These are phyloP conservation scores for Curvularia hawaiiensis DNA, from an alignment of 2,329 filamentous ascomycete genomes.

Conservation along the genomic window DNA sequence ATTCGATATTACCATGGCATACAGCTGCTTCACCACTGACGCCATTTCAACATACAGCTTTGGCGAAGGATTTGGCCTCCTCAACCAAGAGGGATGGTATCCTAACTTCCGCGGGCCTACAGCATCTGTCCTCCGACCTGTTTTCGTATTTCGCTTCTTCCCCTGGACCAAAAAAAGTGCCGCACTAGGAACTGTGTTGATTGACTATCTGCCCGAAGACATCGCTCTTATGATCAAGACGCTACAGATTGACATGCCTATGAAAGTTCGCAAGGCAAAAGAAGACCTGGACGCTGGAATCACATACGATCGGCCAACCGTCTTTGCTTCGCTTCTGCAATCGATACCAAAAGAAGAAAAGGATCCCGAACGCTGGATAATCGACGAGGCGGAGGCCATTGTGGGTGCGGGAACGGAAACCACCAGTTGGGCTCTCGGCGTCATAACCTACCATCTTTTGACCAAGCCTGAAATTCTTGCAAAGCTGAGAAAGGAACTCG, in stretches of 20 bases:
- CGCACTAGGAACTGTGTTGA: slow-evolving; percentile 21
- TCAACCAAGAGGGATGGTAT: slow-evolving; percentile 33
- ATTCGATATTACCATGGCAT: slow-evolving; percentile 35
- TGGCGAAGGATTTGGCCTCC: slow-evolving; percentile 30
- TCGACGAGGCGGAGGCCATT: slow-evolving; percentile 40
- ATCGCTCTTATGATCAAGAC: slow-evolving; percentile 27
- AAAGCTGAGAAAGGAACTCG: slow-evolving; percentile 34
- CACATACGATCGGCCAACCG: slow-evolving; percentile 30
- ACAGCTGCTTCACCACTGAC: slow-evolving; percentile 35
- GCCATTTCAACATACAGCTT: slow-evolving; percentile 34
- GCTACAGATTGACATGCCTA: slow-evolving; percentile 35
- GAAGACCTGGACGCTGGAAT: slow-evolving; percentile 31
- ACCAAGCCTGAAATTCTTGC: slow-evolving; percentile 29
- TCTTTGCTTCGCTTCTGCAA: slow-evolving; percentile 29
- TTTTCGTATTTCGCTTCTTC: slow-evolving; percentile 36
- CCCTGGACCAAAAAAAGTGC: slow-evolving; percentile 29
- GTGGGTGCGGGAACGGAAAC: slow-evolving; percentile 45
- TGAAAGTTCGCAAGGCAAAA: slow-evolving; percentile 27
- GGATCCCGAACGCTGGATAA: slow-evolving; percentile 28
- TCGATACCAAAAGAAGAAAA: slow-evolving; percentile 26
- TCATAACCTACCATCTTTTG: slow-evolving; percentile 37
- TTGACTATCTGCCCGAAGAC: slow-evolving; percentile 30
- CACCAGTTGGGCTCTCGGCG: slow-evolving; percentile 35
- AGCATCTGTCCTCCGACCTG: slow-evolving; percentile 23
- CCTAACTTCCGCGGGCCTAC: slow-evolving; percentile 34